Base-by-base conservation (phyloP, 2,329 filamentous ascomycete species). In the Cordyceps tenuipes region DNA sequence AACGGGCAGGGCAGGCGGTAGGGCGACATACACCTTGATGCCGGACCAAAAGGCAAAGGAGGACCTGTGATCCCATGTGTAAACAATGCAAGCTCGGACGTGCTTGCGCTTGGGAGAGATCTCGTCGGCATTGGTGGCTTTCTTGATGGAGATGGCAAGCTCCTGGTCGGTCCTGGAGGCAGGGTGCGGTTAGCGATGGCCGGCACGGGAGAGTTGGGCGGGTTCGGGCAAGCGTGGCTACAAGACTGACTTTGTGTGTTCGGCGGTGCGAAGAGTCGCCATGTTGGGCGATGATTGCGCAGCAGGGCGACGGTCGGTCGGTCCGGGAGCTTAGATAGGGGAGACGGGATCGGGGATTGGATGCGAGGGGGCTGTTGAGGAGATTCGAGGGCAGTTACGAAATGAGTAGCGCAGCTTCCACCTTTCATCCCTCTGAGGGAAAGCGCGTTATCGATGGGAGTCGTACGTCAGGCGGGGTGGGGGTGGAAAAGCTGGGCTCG, bases 1-100 rank as follows among this genome's bases (percentile, higher is more conserved):
- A 36, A 1, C 8, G 8, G 34, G n/a, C 3, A 21, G 6, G n/a
- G 43, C n/a, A 29, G 31, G 7, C 3, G 3, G 34, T 10, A 12
- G 8, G 44, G 49, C 57, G 78, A 82, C 88, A 67, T 82, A 95
- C 88, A 97, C 92, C 85, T 99, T 99, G 83, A 99, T 95, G 72
- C 92, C 93, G 61, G 90, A 86, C 94, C 94, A 99, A 75, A 99
- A 99, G 71, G 92, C 90, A 71, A 86, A 82, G 47, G 92, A 96
- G 65, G 89, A 96, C 78, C 96, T 95, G 79, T 99, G 91, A 76
- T 99, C 94, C 94, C 94, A 99, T 62, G 93, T 97, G 75, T 97
- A 97, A 50, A 99, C 93, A 69, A 99, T 99, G 72, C 91, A 96
- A 74, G 89, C 91, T 71, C 94, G 90, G 61, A 99, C 94, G 89